These are phyloP conservation scores for Terfezia boudieri DNA, from an alignment of 495 filamentous ascomycete genomes.

Conservation along the genomic window DNA sequence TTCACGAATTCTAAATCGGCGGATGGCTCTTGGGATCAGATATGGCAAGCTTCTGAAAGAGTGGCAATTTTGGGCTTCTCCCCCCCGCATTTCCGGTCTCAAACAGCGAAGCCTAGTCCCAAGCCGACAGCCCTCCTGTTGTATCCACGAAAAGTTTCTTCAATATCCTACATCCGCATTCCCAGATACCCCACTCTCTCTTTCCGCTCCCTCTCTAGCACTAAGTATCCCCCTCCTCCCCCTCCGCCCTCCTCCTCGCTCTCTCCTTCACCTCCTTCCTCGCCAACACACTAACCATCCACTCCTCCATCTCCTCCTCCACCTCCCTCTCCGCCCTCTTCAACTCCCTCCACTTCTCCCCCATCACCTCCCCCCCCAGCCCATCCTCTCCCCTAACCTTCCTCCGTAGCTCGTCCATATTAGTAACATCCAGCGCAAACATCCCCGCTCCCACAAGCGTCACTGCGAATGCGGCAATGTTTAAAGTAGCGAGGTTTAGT, in stretches of 20 bases:
- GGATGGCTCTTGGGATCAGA: no score
- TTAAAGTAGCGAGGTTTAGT: constrained; percentile 41
- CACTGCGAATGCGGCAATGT: constrained; percentile 35
- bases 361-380: constrained; percentile 18
- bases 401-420: constrained; percentile 33
- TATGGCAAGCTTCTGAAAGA: no score
- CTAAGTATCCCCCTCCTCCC: constrained; percentile 6
- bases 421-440: constrained; percentile 36
- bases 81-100: no score
- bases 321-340: constrained; percentile 18
- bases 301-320: constrained; percentile 31
- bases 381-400: constrained; percentile 25
- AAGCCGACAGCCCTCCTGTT: no score
- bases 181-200: no score
- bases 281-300: constrained; percentile 32
- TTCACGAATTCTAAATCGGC: no score
- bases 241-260: constrained; percentile 14
- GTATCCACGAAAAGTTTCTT: no score
- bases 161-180: no score
- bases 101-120: no score
- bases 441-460: constrained; percentile 31
- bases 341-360: constrained; percentile 19
- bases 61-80: no score
- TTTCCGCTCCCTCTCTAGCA: no score
- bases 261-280: constrained; percentile 27